Evolutionary conservation across 805 yeast genomes (phyloP), one percentile per base, ranked within the genome.

Genomic region (Yarrowia bubula): DNA sequence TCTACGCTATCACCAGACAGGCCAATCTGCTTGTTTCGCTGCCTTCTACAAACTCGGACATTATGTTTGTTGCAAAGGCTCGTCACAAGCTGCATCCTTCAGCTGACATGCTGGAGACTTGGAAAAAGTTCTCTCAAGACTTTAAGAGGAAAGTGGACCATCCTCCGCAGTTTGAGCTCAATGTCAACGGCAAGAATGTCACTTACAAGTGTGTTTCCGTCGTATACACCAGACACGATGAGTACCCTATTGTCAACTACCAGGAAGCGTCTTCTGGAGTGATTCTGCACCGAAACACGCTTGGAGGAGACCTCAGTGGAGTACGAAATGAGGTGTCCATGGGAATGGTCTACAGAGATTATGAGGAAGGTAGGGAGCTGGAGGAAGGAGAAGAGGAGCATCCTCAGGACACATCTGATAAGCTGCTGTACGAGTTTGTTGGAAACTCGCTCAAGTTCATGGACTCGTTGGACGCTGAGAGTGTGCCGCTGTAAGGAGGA

Each of bases 221-320:
- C 8, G 31, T 31, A 2, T 55, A 55, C 31, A 6, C 39, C 0
- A 46, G 37, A 2, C 47, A 55, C 31, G 47, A 55, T 8, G 47
- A 55, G 47, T 55, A 53, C 31, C 60, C 44, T 14, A 9, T 53
- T 8, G 28, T 5, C 37, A 4, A 22, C 28, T 22, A 22, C 28
- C 28, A 39, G 35, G 28, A 38, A 5, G 31, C 46, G 8, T n/a
- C 37, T 1, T 35, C 18, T 4, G 60, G 60, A 2, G 43, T 37
- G 9, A 11, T 53, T 10, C n/a, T 39, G 28, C 28, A 55, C 7
- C 11, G 39, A 31, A n/a, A 31, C 13, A 31, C 35, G 7, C 31
- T 38, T 1, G 61, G 61, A 55, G 61, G 61, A 31, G 61, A 39
- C 15, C n/a, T 55, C 22, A 10, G 28, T 3, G 61, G 61, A 31